Percentiles rank a stretch among this genome's conserved stretches.
Evolutionary conservation across 768 basidiomycete species (phyloP).

Genomic region (Terana coerulea): DNA sequence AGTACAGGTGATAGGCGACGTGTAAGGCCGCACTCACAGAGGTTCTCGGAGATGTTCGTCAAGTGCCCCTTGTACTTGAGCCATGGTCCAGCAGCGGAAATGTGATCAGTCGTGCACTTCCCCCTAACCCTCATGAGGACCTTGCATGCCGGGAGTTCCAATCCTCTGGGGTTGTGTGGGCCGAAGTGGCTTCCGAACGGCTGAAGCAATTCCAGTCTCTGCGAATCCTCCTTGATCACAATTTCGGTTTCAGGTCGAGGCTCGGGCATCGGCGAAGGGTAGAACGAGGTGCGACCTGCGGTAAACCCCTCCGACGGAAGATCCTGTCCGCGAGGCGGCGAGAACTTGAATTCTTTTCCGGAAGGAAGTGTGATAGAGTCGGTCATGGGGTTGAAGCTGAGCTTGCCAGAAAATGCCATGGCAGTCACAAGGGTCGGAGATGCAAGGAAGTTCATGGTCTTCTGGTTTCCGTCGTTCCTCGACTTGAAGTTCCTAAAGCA

Average conservation of each 20-base stretch:
- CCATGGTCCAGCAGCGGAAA: slow-evolving; percentile 98
- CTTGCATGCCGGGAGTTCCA: slow-evolving; percentile 79
- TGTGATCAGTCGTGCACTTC: slow-evolving; percentile 99
- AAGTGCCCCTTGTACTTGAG: slow-evolving; percentile 98
- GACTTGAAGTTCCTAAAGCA: slow-evolving; percentile 76
- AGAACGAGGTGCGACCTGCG: slow-evolving; percentile 66
- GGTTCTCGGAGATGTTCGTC: slow-evolving; percentile 94
- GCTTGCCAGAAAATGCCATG: slow-evolving; percentile 91
- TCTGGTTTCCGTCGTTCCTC: slow-evolving; percentile 91
- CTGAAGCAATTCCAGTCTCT: slow-evolving; percentile 80
- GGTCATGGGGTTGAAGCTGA: slow-evolving; percentile 90
- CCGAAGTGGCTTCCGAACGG: slow-evolving; percentile 83
- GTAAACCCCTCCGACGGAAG: slow-evolving; percentile 84
- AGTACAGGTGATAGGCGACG: background rate
- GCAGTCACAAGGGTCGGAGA: slow-evolving; percentile 97
- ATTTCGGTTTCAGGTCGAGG: slow-evolving; percentile 77
- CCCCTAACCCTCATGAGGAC: slow-evolving; percentile 90
- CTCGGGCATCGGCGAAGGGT: slow-evolving; percentile 69
- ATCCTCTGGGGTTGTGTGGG: slow-evolving; percentile 39
- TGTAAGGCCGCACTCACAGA: slow-evolving; percentile 49
- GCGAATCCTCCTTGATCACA: slow-evolving; percentile 72
- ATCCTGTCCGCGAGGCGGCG: slow-evolving; percentile 78
- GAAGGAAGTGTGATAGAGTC: slow-evolving; percentile 66
- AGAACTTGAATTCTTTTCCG: slow-evolving; percentile 80
- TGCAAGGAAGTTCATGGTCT: slow-evolving; percentile 97